These are phyloP conservation scores for Starmerella stellata DNA, from an alignment of 805 yeast species.

Conservation along the genomic window DNA sequence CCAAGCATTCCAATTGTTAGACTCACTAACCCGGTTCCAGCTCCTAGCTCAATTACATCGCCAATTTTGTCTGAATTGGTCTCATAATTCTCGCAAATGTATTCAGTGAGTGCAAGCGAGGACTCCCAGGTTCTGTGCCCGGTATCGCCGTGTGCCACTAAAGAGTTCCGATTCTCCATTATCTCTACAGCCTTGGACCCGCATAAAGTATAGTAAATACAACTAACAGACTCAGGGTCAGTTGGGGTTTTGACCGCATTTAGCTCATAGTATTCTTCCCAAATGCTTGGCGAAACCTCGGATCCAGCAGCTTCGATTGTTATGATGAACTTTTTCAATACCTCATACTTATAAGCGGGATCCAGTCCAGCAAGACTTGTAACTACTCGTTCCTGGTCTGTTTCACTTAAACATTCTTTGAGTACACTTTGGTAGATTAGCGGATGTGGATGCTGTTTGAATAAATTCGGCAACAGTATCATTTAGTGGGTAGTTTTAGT, in stretches of 20 bases:
- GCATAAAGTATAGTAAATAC: conserved; percentile 5
- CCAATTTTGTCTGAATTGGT: not conserved
- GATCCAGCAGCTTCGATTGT: conserved; percentile 1
- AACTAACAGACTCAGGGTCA: too few relatives aligned
- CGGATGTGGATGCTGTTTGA: not conserved
- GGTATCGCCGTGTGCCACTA: conserved; percentile 10
- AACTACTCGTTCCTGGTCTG: not conserved
- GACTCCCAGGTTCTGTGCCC: conserved; percentile 16
- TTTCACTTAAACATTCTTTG: not conserved
- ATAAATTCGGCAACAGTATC: not conserved
- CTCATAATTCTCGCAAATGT: conserved; percentile 1
- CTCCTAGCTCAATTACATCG: conserved; percentile 10
- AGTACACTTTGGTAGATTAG: not conserved
- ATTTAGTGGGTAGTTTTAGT: not conserved
- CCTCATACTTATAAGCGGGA: conserved; percentile 2
- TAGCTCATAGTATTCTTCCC: conserved; percentile 10
- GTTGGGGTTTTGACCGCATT: too few relatives aligned
- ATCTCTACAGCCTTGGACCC: conserved; percentile 1
- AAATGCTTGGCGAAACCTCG: conserved; percentile 10
- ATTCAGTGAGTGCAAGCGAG: conserved; percentile 11
- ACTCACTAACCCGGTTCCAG: conserved; percentile 15
- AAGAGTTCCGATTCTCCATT: conserved; percentile 6
- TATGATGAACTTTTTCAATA: conserved; percentile 3
- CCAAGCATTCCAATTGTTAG: conserved; percentile 7
- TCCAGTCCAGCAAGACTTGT: not conserved